Base-by-base conservation (phyloP, 176 grass and related monocot species). In the Alloteropsis semialata region DNA sequence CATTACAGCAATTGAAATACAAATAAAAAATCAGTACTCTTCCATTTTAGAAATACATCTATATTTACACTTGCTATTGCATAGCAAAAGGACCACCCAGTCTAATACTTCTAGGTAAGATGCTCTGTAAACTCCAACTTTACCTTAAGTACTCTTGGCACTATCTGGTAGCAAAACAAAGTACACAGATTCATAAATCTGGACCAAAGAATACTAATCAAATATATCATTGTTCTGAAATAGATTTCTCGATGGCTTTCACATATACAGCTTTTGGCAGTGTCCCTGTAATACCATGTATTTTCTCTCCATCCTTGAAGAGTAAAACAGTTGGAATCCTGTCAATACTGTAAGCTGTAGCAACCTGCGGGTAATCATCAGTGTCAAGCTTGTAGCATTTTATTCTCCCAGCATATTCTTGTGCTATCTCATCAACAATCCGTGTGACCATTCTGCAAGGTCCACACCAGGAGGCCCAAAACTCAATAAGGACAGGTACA, bases 401-500 rank as follows among this genome's bases (percentile, higher is more conserved):
- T 80, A 98, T 90, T 39, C 68, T 95, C 67, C 93, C 96, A 63
- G 16, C n/a, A 24, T 95, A 98, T 34, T 98, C 96, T 71, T 81
- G 79, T 44, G 92, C 82, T 71, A 98, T 89, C 77, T 98, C 96
- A 19, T 95, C 77, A 1, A 95, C 51, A 71, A 95, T 77, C 59
- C 87, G 84, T 10, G 73, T 78, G 69, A 95, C 91, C 91, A 98
- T 93, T 51, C 32, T 89, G 64, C 92, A 98, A 39, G 96, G 96
- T 69, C 96, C 92, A 25, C 96, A 98, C 96, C 96, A 98, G 15
- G 88, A 91, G 62, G 91, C 89, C 92, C 92, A 98, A 76, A 98
- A 98, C 83, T 91, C 92, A 65, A 98, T 88, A 50, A 98, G 79
- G 28, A 98, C 96, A 22, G 87, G 92, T 37, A 91, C 59, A 74